phyloP scores from a whole-genome alignment of 441 rosid genomes.

The Theobroma grandiflorum region DNA sequence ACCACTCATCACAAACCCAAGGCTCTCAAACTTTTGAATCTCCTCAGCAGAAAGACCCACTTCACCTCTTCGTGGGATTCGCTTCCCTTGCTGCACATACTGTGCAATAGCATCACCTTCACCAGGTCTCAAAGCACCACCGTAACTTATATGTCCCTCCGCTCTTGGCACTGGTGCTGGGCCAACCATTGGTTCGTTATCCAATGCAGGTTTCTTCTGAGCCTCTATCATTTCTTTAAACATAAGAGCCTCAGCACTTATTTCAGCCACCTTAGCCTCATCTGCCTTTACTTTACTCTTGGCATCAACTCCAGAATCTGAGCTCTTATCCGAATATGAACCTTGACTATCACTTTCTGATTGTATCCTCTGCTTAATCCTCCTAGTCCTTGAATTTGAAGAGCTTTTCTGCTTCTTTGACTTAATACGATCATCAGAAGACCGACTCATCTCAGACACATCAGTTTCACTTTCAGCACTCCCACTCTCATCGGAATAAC shows the following conservation, averaged over 20 bases:
- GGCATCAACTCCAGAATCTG: conserved; percentile 47
- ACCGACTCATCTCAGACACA: conserved; percentile 47
- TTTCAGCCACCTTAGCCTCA: conserved; percentile 55
- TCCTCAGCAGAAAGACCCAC: conserved; percentile 97
- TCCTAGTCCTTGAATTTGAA: conserved; percentile 38
- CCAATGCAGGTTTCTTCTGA: conserved; percentile 76
- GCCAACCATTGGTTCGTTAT: conserved; percentile 72
- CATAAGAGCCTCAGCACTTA: conserved; percentile 64
- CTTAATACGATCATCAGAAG: conserved; percentile 44
- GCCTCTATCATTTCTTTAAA: conserved; percentile 81
- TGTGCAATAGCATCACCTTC: conserved; percentile 98
- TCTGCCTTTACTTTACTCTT: conserved; percentile 37
- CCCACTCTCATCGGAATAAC: conserved; percentile 63
- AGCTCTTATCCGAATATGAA: conserved; percentile 31
- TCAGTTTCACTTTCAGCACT: conserved; percentile 45
- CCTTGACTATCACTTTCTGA: conserved; percentile 52
- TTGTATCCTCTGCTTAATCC: conserved; percentile 43
- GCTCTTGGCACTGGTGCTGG: conserved; percentile 92
- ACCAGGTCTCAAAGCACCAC: conserved; percentile 95
- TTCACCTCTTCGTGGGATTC: conserved; percentile 99
- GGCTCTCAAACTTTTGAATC: conserved; percentile 86
- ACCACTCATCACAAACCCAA: conserved; percentile 99
- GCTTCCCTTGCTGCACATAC: conserved; percentile 97
- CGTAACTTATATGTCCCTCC: conserved; percentile 92
- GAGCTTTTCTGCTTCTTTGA: conserved; percentile 47